These are phyloP conservation scores for Beverwykella pulmonaria DNA, from an alignment of 495 filamentous ascomycete genomes.

Conservation along the genomic window DNA sequence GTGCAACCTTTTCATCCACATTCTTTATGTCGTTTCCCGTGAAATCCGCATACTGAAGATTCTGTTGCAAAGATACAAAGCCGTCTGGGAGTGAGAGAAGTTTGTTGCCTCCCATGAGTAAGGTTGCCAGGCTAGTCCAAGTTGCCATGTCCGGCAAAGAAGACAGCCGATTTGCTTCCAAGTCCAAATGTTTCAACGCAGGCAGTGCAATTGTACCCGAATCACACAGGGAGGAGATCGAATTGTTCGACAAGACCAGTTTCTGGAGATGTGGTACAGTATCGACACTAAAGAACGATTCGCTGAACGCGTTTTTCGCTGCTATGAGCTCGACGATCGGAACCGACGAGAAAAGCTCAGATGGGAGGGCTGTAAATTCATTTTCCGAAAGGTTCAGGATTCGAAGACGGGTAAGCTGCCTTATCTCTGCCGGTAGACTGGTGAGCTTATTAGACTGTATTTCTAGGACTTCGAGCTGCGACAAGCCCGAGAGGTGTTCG, in stretches of 20 bases:
- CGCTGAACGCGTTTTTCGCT: slow-evolving; percentile 77
- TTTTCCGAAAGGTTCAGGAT: slow-evolving; percentile 80
- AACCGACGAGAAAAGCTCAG: slow-evolving; percentile 64
- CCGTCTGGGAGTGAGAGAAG: slow-evolving; percentile 74
- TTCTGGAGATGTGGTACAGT: slow-evolving; percentile 65
- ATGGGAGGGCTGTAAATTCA: slow-evolving; percentile 66
- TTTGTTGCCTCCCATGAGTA: slow-evolving; percentile 79
- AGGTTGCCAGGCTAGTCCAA: slow-evolving; percentile 71
- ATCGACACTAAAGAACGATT: slow-evolving; percentile 67
- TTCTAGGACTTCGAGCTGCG: slow-evolving; percentile 75
- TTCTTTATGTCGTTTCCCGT: slow-evolving; percentile 78
- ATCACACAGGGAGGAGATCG: slow-evolving; percentile 61
- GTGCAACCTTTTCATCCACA: slow-evolving; percentile 74
- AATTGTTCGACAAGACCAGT: slow-evolving; percentile 77
- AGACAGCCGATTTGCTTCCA: slow-evolving; percentile 76
- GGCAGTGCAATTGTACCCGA: slow-evolving; percentile 62
- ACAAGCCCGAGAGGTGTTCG: slow-evolving; percentile 58
- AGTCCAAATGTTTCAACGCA: slow-evolving; percentile 69
- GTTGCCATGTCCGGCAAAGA: slow-evolving; percentile 67
- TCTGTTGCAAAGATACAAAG: slow-evolving; percentile 62
- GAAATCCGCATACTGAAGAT: slow-evolving; percentile 75
- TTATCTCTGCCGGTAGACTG: slow-evolving; percentile 69
- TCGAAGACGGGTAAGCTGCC: slow-evolving; percentile 65
- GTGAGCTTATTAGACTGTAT: slow-evolving; percentile 79
- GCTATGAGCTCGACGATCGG: slow-evolving; percentile 73